Conservation (phyloP, 768 basidiomycete genomes). For the Trametes cubensis region DNA sequence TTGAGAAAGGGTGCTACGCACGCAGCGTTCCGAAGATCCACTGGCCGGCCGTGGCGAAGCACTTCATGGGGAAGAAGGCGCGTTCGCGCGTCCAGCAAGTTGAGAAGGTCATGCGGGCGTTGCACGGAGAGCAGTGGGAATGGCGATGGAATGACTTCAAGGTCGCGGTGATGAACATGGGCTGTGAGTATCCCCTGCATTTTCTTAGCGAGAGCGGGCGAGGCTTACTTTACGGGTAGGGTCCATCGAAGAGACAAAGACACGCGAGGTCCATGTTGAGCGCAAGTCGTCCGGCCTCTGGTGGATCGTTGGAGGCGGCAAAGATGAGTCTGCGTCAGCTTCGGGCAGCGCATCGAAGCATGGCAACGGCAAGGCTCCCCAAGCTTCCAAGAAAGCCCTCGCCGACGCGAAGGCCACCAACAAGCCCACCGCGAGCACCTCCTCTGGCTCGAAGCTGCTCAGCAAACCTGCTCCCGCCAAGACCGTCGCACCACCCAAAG, state of each 20-base stretch:
- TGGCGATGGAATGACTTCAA: constrained; percentile 86
- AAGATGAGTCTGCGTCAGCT: constrained; percentile 4
- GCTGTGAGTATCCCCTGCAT: constrained; percentile 55
- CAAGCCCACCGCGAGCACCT: constrained; percentile 2
- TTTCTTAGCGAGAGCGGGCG: background rate
- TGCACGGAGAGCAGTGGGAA: constrained; percentile 68
- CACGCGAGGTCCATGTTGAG: constrained; percentile 29
- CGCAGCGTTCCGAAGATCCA: constrained; percentile 74
- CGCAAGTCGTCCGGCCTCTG: constrained; percentile 32
- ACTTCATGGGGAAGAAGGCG: constrained; percentile 73
- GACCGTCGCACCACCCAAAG: constrained; percentile 1
- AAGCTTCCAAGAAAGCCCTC: constrained; percentile 9
- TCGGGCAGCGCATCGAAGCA: background rate
- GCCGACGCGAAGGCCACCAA: constrained; percentile 1
- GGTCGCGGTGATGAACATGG: constrained; percentile 78
- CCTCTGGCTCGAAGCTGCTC: background rate
- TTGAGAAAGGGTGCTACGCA: constrained; percentile 67
- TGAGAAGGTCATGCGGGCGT: constrained; percentile 63
- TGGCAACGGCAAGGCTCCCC: background rate
- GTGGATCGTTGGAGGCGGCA: constrained; percentile 27
- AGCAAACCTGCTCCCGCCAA: constrained; percentile 8
- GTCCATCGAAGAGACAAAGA: constrained; percentile 31
- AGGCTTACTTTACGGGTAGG: constrained; percentile 15
- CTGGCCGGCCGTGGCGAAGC: constrained; percentile 81
- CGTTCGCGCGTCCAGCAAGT: constrained; percentile 66